A percentile compares a stretch with the other conserved stretches of the same genome.
phyloP scores from a whole-genome alignment of 352 stramenopile species.

The Globisporangium radiosum region DNA sequence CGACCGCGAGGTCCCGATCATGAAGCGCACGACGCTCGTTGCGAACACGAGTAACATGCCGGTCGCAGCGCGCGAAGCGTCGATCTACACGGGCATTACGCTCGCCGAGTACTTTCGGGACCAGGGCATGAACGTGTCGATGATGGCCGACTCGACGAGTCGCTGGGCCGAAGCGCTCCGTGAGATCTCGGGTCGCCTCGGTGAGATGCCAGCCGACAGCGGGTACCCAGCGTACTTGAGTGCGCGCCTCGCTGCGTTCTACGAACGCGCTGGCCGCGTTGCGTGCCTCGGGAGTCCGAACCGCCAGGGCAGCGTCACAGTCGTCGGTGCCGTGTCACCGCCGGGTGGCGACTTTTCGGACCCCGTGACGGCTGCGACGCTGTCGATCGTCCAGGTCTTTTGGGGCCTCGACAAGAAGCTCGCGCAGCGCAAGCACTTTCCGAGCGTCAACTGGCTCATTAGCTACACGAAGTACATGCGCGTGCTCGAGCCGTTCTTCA shows the following conservation, averaged over 20 bases:
- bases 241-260: conserved; percentile 99
- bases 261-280: conserved; percentile 98
- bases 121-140: conserved; percentile 98
- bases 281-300: conserved; percentile 95
- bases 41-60: conserved; percentile 99
- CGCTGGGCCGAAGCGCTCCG: conserved; percentile 99
- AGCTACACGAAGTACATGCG: conserved; percentile 99
- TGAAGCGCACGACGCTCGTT: conserved; percentile 99
- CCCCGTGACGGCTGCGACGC: conserved; percentile 97
- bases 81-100: conserved; percentile 99
- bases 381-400: conserved; percentile 99
- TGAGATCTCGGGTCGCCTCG: conserved; percentile 99
- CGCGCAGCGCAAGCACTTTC: conserved; percentile 99
- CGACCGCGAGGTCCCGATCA: conserved; percentile 97
- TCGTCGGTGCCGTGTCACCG: conserved; percentile 98
- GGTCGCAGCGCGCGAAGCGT: conserved; percentile 98
- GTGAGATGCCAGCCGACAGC: conserved; percentile 99
- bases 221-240: conserved; percentile 97
- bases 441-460: conserved; percentile 99
- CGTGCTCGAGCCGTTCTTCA: conserved; percentile 99
- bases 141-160: conserved; percentile 99
- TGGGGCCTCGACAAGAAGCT: conserved; percentile 99
- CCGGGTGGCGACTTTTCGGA: conserved; percentile 99
- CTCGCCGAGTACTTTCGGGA: conserved; percentile 99
- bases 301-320: conserved; percentile 97